Percentiles rank a stretch among this genome's conserved stretches.
Conservation (phyloP, 805 yeast genomes). For the Nadsonia fulvescens region DNA sequence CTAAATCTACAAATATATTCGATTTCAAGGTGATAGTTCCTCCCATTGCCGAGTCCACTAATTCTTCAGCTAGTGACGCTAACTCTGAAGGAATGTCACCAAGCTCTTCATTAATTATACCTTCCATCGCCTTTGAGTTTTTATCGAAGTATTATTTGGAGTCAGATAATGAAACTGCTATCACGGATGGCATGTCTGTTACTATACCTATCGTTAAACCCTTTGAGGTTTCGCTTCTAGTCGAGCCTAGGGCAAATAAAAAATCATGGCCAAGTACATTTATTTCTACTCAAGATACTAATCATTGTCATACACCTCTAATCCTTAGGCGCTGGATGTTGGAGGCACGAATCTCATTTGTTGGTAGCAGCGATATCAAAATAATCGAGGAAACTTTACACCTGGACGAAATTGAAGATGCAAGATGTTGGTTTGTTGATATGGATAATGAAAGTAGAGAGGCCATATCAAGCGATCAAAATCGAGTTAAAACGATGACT, state of each 20-base stretch:
- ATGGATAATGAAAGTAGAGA: not conserved
- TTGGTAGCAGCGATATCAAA: too few relatives aligned
- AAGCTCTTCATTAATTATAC: too few relatives aligned
- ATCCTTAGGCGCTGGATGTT: slow-evolving; percentile 9
- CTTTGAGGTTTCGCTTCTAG: slow-evolving; percentile 20
- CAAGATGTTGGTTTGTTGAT: slow-evolving; percentile 1
- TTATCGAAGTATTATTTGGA: slow-evolving; percentile 7
- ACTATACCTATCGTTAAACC: slow-evolving; percentile 19
- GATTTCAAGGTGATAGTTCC: slow-evolving; percentile 2
- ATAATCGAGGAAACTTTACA: too few relatives aligned
- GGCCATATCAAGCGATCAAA: slow-evolving; percentile 1
- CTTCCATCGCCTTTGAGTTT: slow-evolving; percentile 9
- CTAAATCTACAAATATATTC: not conserved
- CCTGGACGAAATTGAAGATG: slow-evolving; percentile 1
- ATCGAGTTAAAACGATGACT: not conserved
- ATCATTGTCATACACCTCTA: slow-evolving; percentile 12
- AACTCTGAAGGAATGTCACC: too few relatives aligned
- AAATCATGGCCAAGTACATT: slow-evolving; percentile 22
- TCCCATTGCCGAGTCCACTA: too few relatives aligned
- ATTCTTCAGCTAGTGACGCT: too few relatives aligned
- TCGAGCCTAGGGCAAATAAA: slow-evolving; percentile 17
- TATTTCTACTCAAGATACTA: slow-evolving; percentile 11
- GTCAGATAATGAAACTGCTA: slow-evolving; percentile 12
- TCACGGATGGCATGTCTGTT: slow-evolving; percentile 12
- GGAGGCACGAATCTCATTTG: slow-evolving; percentile 3